Conservation (phyloP, 352 stramenopile genomes). For the Phytophthora palmivora region DNA sequence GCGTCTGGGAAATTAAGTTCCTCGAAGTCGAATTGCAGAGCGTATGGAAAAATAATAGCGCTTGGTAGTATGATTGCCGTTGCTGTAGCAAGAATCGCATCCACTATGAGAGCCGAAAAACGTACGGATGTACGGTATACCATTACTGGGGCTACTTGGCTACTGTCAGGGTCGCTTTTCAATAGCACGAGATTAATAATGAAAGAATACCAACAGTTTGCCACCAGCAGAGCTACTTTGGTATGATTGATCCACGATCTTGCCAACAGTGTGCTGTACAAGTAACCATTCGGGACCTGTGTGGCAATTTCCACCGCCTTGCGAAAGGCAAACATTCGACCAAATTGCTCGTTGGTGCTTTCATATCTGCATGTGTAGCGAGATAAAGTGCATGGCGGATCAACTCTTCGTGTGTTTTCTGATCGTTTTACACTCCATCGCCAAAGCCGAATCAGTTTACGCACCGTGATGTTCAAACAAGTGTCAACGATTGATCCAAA, state of each 20-base stretch:
- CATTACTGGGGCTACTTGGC: neutral
- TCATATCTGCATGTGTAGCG: neutral
- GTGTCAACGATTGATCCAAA: neutral
- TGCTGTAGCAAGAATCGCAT: conserved; percentile 5
- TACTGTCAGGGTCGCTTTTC: neutral
- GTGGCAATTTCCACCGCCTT: conserved; percentile 55
- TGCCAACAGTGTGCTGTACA: conserved; percentile 48
- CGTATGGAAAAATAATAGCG: conserved; percentile 21
- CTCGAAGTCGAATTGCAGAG: conserved; percentile 38
- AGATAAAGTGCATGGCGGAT: neutral
- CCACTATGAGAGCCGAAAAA: conserved; percentile 24
- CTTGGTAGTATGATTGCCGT: conserved; percentile 18
- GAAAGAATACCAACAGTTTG: conserved; percentile 48
- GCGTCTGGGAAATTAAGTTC: conserved; percentile 41
- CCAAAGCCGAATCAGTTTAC: neutral
- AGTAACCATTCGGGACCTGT: conserved; percentile 53
- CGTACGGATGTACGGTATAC: neutral
- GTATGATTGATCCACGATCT: conserved; percentile 59
- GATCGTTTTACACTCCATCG: neutral
- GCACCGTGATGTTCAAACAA: neutral
- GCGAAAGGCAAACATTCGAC: conserved; percentile 33
- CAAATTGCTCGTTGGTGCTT: conserved; percentile 40
- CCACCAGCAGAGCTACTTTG: conserved; percentile 48
- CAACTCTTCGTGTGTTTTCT: neutral
- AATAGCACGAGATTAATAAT: conserved; percentile 25